Evolutionary conservation across 2,329 filamentous ascomycete species (phyloP).

Genomic region (Neonectria hederae): DNA sequence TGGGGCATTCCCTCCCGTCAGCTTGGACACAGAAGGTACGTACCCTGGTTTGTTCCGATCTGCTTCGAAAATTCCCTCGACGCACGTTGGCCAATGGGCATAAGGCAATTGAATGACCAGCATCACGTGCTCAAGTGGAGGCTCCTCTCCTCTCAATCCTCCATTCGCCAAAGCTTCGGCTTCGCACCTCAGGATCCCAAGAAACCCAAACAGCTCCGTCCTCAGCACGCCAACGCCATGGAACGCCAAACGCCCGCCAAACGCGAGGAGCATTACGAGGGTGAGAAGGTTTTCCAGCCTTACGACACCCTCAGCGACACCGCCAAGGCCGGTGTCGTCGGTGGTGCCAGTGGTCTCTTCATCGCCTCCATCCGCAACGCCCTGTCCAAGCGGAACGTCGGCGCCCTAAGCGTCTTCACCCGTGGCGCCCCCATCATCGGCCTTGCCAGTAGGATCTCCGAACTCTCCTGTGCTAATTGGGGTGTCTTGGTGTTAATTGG

Average conservation of each 20-base stretch:
- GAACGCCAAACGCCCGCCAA: constrained; percentile 44
- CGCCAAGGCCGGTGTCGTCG: constrained; percentile 71
- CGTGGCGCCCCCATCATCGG: constrained; percentile 79
- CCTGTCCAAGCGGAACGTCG: constrained; percentile 82
- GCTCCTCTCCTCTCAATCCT: constrained; percentile 33
- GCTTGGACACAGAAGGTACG: constrained; percentile 25
- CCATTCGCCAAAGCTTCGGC: constrained; percentile 34
- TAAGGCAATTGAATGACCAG: constrained; percentile 47
- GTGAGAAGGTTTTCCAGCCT: constrained; percentile 66
- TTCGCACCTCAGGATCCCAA: constrained; percentile 39
- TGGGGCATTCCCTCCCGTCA: neutral
- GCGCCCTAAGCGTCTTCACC: constrained; percentile 82
- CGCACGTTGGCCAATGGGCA: constrained; percentile 43
- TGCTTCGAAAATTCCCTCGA: constrained; percentile 23
- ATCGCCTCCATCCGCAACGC: constrained; percentile 87
- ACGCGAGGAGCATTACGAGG: constrained; percentile 38
- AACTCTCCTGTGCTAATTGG: constrained; percentile 30
- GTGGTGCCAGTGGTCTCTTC: constrained; percentile 74
- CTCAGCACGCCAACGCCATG: constrained; percentile 44
- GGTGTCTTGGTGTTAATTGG: constrained; percentile 29
- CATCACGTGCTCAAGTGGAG: constrained; percentile 48
- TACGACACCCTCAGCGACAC: constrained; percentile 78
- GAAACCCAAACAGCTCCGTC: constrained; percentile 41
- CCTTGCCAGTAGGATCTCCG: constrained; percentile 46
- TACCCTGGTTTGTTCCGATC: constrained; percentile 22